These are phyloP conservation scores for Batrachochytrium dendrobatidis DNA, from an alignment of 371 early-diverging fungal genomes.

Conservation along the genomic window DNA sequence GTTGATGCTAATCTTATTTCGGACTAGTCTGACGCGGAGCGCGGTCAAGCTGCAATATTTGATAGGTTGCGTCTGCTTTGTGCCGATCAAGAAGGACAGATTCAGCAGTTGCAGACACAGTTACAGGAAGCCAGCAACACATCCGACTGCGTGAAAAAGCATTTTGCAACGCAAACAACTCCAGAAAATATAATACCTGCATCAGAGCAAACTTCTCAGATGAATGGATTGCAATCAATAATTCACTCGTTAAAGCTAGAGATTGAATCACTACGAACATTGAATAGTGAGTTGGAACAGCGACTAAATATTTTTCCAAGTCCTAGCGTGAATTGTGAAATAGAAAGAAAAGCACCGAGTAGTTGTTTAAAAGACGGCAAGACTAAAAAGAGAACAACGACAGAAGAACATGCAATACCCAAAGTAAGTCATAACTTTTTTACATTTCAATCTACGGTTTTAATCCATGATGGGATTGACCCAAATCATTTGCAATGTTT, in stretches of 20 bases:
- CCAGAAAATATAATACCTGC: too few species aligned
- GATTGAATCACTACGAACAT: not conserved
- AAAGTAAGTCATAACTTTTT: too few species aligned
- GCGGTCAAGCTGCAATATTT: not conserved
- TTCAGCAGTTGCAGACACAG: conserved; percentile 2
- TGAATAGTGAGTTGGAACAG: not conserved
- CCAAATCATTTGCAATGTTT: too few species aligned
- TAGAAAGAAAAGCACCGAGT: not conserved
- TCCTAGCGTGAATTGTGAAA: not conserved
- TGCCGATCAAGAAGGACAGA: not conserved
- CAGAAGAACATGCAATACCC: too few species aligned
- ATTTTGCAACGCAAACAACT: too few species aligned
- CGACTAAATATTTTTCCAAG: not conserved
- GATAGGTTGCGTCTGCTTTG: not conserved
- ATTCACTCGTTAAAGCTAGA: not conserved
- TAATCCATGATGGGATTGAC: too few species aligned
- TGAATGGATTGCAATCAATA: not conserved
- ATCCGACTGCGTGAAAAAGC: too few species aligned
- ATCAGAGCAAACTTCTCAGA: not conserved
- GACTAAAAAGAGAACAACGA: too few species aligned
- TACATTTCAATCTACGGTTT: too few species aligned
- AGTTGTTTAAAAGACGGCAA: not conserved
- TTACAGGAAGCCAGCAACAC: not conserved
- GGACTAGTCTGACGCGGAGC: too few species aligned
- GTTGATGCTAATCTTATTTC: too few species aligned